Conservation (phyloP, 108 stramenopile genomes). For the Mediolabrus comicus region DNA sequence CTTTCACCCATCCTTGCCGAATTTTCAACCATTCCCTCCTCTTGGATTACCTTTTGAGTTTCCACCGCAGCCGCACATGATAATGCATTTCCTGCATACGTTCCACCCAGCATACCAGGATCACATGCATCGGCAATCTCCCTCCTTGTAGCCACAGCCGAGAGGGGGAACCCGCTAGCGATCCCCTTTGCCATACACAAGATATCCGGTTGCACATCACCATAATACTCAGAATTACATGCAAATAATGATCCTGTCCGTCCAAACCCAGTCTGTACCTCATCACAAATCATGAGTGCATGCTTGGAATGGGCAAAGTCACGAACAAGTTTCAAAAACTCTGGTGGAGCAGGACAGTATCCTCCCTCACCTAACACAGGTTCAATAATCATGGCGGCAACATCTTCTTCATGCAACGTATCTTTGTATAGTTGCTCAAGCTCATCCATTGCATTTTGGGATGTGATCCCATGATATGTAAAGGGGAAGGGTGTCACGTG, state of each 20-base stretch:
- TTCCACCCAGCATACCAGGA: conserved; percentile 68
- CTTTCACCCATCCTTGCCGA: conserved; percentile 40
- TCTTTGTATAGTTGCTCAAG: conserved; percentile 48
- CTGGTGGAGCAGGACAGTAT: conserved; percentile 56
- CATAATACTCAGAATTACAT: conserved; percentile 59
- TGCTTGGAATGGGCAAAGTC: conserved; percentile 56
- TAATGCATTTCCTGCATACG: conserved; percentile 70
- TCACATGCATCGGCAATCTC: conserved; percentile 56
- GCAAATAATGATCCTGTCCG: conserved; percentile 92
- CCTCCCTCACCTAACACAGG: conserved; percentile 71
- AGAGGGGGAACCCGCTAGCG: conserved; percentile 67
- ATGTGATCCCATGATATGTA: conserved; percentile 37
- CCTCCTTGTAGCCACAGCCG: conserved; percentile 56
- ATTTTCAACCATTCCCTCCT: conserved; percentile 59
- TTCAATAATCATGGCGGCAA: conserved; percentile 63
- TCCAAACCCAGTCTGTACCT: conserved; percentile 97
- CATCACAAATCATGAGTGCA: conserved; percentile 93
- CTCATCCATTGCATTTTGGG: conserved; percentile 34
- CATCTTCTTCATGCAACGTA: conserved; percentile 46
- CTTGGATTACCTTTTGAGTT: conserved; percentile 51
- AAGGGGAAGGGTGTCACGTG: conserved; percentile 53
- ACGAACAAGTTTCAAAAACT: conserved; percentile 45
- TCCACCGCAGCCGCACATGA: conserved; percentile 70
- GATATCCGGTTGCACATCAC: conserved; percentile 58
- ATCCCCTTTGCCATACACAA: conserved; percentile 76